Base-by-base conservation (phyloP, 208 protist species). In the Trypanosoma theileri region DNA sequence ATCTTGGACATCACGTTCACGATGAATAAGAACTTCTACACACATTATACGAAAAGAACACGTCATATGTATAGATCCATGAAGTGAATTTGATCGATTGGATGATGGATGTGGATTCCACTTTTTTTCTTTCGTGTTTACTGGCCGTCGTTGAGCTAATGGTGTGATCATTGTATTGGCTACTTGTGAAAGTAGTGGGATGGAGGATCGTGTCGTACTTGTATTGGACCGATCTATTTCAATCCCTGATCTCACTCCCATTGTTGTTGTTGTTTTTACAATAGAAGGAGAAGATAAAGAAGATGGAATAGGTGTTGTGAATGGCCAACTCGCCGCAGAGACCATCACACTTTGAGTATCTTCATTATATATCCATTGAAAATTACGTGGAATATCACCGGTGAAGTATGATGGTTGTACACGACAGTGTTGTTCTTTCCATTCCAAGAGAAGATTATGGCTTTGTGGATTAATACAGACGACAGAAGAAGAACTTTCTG, bases 11-110 rank as follows among this genome's bases (percentile, higher is more conserved):
- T 69, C 82, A 6, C 61, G 59, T 11, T 62, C 69, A 3, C 82
- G 73, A 42, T 75, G 45, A 19, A 85, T 41, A 2, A 89, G 69
- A 40, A 88, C 83, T 68, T 89, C 86, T 17, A 89, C 56, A 59
- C 75, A 80, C 65, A 86, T 56, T 4, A 81, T 52, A 51, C 75
- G 74, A 41, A 84, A 64, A n/a, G 57, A 17, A 59, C 79, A 84
- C 14, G 59, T 67, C 10, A 46, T 31, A 58, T 52, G 65, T 4
- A 35, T 28, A 46, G 52, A 44, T 22, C 53, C 40, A 24, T 52
- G 31, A 24, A 57, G 50, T 24, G 67, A 73, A 22, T 45, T 10
- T 4, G 58, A 67, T 28, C 17, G n/a, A 11, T 31, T 61, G 8
- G 45, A 46, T 26, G 48, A 42, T 14, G 11, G 12, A 35, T 57